These are phyloP conservation scores for Rauvolfia tetraphylla DNA, from an alignment of 257 asterid genomes.

Conservation along the genomic window DNA sequence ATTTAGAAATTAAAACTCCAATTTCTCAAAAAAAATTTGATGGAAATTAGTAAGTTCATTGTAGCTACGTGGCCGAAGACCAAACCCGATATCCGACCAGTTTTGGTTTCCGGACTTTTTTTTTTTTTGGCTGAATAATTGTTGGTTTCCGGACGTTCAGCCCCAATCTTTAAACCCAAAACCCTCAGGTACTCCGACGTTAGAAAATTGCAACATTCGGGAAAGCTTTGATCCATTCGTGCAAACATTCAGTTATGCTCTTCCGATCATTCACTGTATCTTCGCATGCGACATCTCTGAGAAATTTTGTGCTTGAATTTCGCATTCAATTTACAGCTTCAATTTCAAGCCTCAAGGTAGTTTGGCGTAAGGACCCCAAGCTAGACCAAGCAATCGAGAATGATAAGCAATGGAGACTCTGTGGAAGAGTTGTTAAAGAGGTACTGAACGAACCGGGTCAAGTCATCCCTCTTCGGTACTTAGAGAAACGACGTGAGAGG, in stretches of 20 bases:
- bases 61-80: too few species aligned
- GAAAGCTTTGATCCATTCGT: neutral
- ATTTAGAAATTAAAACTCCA: too few species aligned
- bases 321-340: conserved; percentile 49
- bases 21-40: too few species aligned
- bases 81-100: too few species aligned
- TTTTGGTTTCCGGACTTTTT: too few species aligned
- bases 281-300: neutral
- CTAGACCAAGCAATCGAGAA: conserved; percentile 85
- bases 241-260: conserved; percentile 11
- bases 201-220: neutral
- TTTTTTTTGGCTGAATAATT: too few species aligned
- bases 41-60: too few species aligned
- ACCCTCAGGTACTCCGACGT: neutral
- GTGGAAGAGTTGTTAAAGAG: conserved; percentile 72
- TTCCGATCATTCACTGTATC: neutral
- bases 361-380: conserved; percentile 72
- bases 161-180: neutral
- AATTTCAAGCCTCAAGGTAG: conserved; percentile 70
- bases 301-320: conserved; percentile 2
- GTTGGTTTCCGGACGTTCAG: neutral
- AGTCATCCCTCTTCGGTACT: conserved; percentile 63
- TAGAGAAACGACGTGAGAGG: conserved; percentile 80
- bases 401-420: conserved; percentile 81
- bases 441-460: conserved; percentile 89